These are phyloP conservation scores for Gymnopilus dilepis DNA, from an alignment of 768 basidiomycete species.

Conservation along the genomic window DNA sequence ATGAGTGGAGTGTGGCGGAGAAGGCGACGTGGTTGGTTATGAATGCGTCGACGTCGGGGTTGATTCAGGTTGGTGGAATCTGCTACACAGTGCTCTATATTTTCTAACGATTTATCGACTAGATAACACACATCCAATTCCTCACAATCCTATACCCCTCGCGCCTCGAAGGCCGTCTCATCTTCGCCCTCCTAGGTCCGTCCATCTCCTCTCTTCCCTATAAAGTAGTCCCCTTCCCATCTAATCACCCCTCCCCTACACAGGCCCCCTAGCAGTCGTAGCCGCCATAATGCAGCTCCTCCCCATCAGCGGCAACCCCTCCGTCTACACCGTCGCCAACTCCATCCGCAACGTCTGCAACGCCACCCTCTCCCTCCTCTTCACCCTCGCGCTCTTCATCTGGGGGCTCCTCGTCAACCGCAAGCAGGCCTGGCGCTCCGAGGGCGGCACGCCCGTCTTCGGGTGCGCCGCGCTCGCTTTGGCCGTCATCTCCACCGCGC, in stretches of 20 bases:
- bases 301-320: constrained; percentile 54
- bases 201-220: constrained; percentile 14
- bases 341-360: constrained; percentile 94
- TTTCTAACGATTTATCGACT: not conserved
- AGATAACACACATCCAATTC: constrained; percentile 99
- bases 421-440: constrained; percentile 91
- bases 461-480: constrained; percentile 83
- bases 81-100: not conserved
- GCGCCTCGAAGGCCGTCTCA: constrained; percentile 81
- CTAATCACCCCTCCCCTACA: not conserved
- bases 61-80: constrained; percentile 72
- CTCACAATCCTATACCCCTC: constrained; percentile 95
- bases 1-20: constrained; percentile 66
- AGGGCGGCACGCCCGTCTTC: constrained; percentile 95
- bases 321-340: constrained; percentile 60
- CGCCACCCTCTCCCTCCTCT: constrained; percentile 93
- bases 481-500: constrained; percentile 81
- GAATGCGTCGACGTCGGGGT: constrained; percentile 81
- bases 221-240: no score
- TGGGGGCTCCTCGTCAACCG: constrained; percentile 95
- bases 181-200: constrained; percentile 81
- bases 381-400: constrained; percentile 85
- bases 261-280: constrained; percentile 84
- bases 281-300: constrained; percentile 87
- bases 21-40: constrained; percentile 84